Conservation (phyloP, 1,139 yeast species). For the Suhomyces terraborum region DNA sequence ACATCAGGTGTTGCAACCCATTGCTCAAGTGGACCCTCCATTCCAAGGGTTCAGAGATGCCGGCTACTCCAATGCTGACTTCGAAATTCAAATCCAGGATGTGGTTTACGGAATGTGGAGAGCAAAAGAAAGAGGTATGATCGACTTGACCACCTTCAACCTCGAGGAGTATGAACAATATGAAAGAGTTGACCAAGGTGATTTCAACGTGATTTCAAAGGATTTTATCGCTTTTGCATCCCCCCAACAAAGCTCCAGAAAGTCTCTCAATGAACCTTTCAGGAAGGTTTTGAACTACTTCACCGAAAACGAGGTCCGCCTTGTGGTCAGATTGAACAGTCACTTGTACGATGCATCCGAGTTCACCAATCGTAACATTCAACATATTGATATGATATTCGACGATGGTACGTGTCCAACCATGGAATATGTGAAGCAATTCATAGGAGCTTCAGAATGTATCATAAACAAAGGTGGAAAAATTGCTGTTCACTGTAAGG, state of each 20-base stretch:
- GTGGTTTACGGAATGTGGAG: conserved; percentile 96
- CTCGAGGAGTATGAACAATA: conserved; percentile 91
- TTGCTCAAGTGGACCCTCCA: conserved; percentile 90
- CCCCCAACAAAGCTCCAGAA: conserved; percentile 70
- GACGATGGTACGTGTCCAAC: conserved; percentile 99
- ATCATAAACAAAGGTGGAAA: conserved; percentile 83
- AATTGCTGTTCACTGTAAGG: conserved; percentile 97
- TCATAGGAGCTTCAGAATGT: conserved; percentile 93
- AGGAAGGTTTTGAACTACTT: conserved; percentile 79
- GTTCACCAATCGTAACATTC: conserved; percentile 79
- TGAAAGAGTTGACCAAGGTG: conserved; percentile 96
- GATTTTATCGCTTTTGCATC: conserved; percentile 98
- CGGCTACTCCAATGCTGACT: conserved; percentile 94
- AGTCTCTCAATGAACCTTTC: conserved; percentile 69
- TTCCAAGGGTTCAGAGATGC: conserved; percentile 96
- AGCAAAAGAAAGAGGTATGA: conserved; percentile 90
- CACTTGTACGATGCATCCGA: conserved; percentile 84
- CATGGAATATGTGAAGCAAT: conserved; percentile 85
- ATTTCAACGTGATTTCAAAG: conserved; percentile 86
- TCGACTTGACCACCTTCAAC: conserved; percentile 85
- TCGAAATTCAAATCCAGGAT: conserved; percentile 90
- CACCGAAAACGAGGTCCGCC: conserved; percentile 68
- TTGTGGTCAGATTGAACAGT: conserved; percentile 90
- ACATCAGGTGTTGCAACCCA: conserved; percentile 93
- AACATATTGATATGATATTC: conserved; percentile 91